Conservation (phyloP, 1,139 yeast genomes). For the Pichia sp. region DNA sequence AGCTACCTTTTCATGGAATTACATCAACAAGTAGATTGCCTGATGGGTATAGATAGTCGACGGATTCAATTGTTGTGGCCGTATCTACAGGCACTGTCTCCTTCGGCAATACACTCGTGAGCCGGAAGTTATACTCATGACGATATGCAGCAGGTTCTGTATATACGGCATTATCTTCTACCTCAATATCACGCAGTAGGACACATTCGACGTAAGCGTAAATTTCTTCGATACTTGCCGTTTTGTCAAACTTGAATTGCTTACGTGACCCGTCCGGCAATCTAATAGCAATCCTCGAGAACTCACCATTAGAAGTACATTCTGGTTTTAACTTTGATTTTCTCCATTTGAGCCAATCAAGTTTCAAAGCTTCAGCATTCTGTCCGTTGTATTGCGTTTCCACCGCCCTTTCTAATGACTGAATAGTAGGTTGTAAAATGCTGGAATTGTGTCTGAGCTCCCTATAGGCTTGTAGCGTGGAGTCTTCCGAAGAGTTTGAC, state of each 20-base stretch:
- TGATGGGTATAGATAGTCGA: constrained; percentile 45
- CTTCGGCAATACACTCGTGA: constrained; percentile 50
- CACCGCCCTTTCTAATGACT: neutral
- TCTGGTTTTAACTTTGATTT: constrained; percentile 34
- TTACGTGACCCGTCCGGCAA: constrained; percentile 44
- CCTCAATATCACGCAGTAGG: constrained; percentile 25
- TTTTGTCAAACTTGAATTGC: constrained; percentile 42
- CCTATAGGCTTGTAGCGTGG: neutral
- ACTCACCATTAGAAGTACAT: constrained; percentile 21
- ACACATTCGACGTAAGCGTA: constrained; percentile 51
- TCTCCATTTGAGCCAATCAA: constrained; percentile 43
- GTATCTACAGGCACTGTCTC: constrained; percentile 29
- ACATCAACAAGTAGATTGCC: constrained; percentile 50
- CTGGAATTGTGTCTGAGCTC: neutral
- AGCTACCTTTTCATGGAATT: too few species aligned
- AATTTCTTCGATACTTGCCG: constrained; percentile 43
- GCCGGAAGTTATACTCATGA: constrained; percentile 39
- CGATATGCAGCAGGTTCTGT: constrained; percentile 33
- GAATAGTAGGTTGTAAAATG: neutral
- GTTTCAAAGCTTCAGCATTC: neutral
- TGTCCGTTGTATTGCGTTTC: neutral
- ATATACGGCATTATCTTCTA: constrained; percentile 11
- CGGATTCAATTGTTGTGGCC: constrained; percentile 32
- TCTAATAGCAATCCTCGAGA: constrained; percentile 55
- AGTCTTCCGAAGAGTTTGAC: neutral